These are phyloP conservation scores for Cyclotella kingstonii DNA, from an alignment of 108 stramenopile species.

Conservation along the genomic window DNA sequence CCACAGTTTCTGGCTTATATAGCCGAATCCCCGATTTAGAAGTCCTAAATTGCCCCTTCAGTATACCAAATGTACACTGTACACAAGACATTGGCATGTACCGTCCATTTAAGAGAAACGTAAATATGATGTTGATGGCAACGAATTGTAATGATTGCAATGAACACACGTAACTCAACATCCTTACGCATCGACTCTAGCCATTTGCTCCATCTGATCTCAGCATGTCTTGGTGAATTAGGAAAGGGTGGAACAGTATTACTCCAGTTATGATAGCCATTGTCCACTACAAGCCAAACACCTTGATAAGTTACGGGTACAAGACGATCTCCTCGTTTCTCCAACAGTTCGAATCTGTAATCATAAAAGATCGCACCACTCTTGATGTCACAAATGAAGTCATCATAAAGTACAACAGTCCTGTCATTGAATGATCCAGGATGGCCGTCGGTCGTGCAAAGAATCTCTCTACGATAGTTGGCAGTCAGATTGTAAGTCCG, in stretches of 20 bases:
- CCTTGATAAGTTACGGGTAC: constrained; percentile 9
- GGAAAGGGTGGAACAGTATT: constrained; percentile 23
- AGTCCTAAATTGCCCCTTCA: constrained; percentile 28
- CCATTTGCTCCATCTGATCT: constrained; percentile 20
- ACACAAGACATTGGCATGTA: too few species aligned
- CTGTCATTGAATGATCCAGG: not conserved
- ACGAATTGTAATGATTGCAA: too few species aligned
- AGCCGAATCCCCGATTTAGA: constrained; percentile 22
- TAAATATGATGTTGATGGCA: too few species aligned
- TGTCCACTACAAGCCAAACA: constrained; percentile 34
- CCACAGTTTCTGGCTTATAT: constrained; percentile 12
- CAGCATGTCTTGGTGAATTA: not conserved
- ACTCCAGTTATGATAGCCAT: constrained; percentile 39
- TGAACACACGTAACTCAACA: constrained; percentile 32
- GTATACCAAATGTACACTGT: constrained; percentile 3
- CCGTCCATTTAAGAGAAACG: too few species aligned
- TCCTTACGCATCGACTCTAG: constrained; percentile 42
- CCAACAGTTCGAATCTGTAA: not conserved
- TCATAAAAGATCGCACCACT: constrained; percentile 2
- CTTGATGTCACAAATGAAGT: not conserved
- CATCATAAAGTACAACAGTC: not conserved
- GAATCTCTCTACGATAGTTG: constrained; percentile 14
- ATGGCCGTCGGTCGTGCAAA: constrained; percentile 15
- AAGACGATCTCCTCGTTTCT: not conserved
- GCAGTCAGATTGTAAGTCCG: constrained; percentile 10